Evolutionary conservation across 305 asterid genomes (phyloP), one percentile per base, ranked within the genome.

Genomic region (Lippia alba): DNA sequence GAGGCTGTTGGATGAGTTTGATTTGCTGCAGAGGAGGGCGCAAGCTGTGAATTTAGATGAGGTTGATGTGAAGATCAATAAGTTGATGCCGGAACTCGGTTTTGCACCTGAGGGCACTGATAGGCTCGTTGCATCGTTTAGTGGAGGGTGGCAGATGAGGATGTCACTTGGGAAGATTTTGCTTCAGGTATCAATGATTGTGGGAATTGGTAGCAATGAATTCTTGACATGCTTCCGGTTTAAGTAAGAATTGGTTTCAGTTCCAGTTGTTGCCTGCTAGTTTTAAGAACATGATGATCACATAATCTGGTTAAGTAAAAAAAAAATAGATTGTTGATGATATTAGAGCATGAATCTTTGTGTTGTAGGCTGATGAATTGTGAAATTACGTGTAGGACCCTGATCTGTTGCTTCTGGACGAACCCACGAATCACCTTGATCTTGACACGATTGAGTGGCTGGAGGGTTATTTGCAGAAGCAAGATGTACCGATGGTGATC

Each of bases 141-240:
- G 99, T 69, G 82, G 98, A 60, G 99, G 99, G 53, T 92, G 99
- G 99, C 99, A 94, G 75, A 94, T 94, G 99, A 89, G 99, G 83
- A 94, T 92, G 96, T 90, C 98, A 15, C 89, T 94, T 33, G 99
- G 99, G 67, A 94, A 92, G 89, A 92, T 90, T 81, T 80, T 94
- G 58, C 82, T 94, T 81, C 99, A 94, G 99, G 99, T 91, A 88
- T 76, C 56, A 15, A 36, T 24, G 30, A 24, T 24, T 24, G 30
- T 24, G 2, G 30, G 30, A 24, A 24, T 24, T 24, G 99, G 99
- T 91, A 88, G 74, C 56, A 15, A 36, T 63, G 66, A 59, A n/a
- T 64, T 15, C 32, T 70, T 48, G 12, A 16, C 40, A 0, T 44
- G 54, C 45, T 62, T 67, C 20, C 10, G 19, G 5, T 72, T 69